Base-by-base conservation (phyloP, 2,329 filamentous ascomycete genomes). In the Pseudopithomyces maydicus region DNA sequence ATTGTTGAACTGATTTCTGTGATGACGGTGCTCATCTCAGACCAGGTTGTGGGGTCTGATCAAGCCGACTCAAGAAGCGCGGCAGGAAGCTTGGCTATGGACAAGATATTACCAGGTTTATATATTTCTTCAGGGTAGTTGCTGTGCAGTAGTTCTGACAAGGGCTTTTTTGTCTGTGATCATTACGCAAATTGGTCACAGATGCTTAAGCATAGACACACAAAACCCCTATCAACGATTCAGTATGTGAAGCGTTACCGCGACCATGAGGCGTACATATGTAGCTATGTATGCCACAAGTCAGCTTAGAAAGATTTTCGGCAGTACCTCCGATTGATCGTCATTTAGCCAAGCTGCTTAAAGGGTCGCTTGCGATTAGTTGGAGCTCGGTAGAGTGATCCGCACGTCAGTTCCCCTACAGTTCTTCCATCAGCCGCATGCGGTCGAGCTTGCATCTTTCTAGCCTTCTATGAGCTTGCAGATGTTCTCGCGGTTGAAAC, bases 311-410 rank as follows among this genome's bases (percentile, higher is more conserved):
- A 10, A 14, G 5, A 8, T 11, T 49, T 49, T 26, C 15, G 46
- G 46, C 17, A 49, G 46, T 38, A 26, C 33, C 19, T 39, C 46
- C 46, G 46, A 39, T 17, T 39, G 46, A 38, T 49, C 35, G 35
- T 49, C 46, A 49, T 49, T 49, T 49, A 49, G 10, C 46, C 46
- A 39, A 39, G 26, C 46, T 17, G 15, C 33, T 49, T 39, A 14
- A 29, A 49, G 33, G 35, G 46, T 39, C 35, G 33, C 35, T 49
- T 26, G 10, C 20, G 32, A 47, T 17, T 47, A 8, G 44, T 11
- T 35, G 32, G 44, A 19, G 19, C 17, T 20, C 29, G n/a, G 20
- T n/a, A 11, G 29, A 5, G n/a, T 19, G 10, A 39, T 29, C 35
- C 20, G 33, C 46, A 14, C 14, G 33, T 14, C 33, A 26, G 26